Evolutionary conservation across 306 rosid genomes (phyloP), one percentile per base, ranked within the genome.

Genomic region (Lupinus albus): DNA sequence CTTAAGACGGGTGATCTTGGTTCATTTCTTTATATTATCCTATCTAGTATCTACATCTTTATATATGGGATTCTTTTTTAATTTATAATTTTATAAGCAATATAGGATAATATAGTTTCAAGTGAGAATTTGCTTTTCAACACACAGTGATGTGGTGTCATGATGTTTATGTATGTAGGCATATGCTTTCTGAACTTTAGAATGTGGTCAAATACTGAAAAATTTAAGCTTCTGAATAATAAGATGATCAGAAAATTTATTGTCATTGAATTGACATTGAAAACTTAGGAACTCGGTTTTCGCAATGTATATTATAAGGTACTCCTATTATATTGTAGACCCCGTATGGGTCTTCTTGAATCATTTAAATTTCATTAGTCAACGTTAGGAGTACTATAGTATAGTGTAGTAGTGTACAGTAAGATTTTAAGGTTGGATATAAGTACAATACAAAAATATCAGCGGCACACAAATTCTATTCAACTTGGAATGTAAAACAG

Each of bases 91-190:
- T 25, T 25, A 25, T 25, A 25, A 25, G 30, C 30, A 2, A 4
- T 25, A 25, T 25, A 25, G 30, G 30, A 25, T 25, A 25, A 25
- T 25, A 25, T 25, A 25, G 42, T 33, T 67, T 35, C 36, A 25
- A 10, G 17, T 35, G 62, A 72, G 68, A 52, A 35, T 35, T 32
- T 67, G 71, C 75, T 8, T 64, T 70, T 71, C 80, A 71, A 73
- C 83, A 77, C 68, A 61, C 21, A 30, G 51, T 51, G 15, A 20
- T 25, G 30, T 25, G 44, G 8, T 46, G 51, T 55, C 8, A 48
- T 7, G 39, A 39, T 73, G 73, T 69, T 58, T 61, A 45, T 48
- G 36, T 48, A 41, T 45, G 7, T 11, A 46, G 2, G 14, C 41
- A 32, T 30, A 45, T 48, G 21, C 61, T 9, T 46, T 12, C 55